Evolutionary conservation across 1,139 yeast species (phyloP), one percentile per base, ranked within the genome.

Genomic region (Pichia sp.): DNA sequence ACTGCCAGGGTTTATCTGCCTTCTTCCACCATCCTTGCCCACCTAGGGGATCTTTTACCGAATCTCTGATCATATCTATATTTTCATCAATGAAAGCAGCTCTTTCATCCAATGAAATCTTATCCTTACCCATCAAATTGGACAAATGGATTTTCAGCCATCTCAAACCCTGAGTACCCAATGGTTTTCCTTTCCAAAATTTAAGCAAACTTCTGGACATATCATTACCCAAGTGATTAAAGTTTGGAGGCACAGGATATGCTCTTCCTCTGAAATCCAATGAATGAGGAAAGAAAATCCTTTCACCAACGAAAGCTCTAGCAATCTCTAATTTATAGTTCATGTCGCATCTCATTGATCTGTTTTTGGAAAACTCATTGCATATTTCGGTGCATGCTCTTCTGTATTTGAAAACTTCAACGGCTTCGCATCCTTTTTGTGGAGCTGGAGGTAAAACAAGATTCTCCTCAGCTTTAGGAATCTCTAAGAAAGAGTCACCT

Each of bases 1-100:
- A 87, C 71, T 93, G 99, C 96, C 97, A 93, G 46, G 99, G 98
- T 63, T 90, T 87, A 62, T 92, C 97, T 1, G 95, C 97, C 52
- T 74, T 70, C 59, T 74, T 75, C 99, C 99, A 93, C 90, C 96
- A 87, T 13, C 81, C 78, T 47, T 76, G 69, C 44, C 72, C 71
- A 50, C 66, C 72, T 26, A 81, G 72, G 5, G 99, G 99, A 64
- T 87, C 75, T 45, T 74, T 76, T 0, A 95, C 97, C 8, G 90
- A 79, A 51, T 81, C 84, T 50, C 76, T 69, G 15, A 90, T 75
- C 26, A 84, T 76, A 2, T 80, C 84, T 54, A 90, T 56, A 62
- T 88, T 81, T 2, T 80, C 79, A 23, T 90, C 87, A n/a, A 82
- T 82, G 70, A 84, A 93, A 59, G 77, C 66, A 6, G 81, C 82